A percentile compares a stretch with the other conserved stretches of the same genome.
Evolutionary conservation across 352 stramenopile species (phyloP).

Genomic region (Globisporangium lucens): DNA sequence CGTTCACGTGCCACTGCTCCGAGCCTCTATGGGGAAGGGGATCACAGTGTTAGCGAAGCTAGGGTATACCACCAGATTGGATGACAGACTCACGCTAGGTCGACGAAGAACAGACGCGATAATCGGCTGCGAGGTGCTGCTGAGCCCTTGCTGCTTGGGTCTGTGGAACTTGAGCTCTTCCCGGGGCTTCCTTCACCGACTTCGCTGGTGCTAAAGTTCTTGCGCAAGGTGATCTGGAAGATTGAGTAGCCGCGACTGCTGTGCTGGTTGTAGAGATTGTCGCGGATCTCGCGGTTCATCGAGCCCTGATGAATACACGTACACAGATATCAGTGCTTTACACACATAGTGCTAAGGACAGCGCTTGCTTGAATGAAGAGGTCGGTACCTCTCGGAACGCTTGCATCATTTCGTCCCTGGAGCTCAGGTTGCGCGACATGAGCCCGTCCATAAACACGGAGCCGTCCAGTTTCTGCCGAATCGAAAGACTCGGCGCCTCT

Average conservation of each 20-base stretch:
- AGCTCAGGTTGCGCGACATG: slow-evolving; percentile 48
- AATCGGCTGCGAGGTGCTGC: slow-evolving; percentile 33
- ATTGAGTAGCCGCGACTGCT: slow-evolving; percentile 68
- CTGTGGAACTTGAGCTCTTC: slow-evolving; percentile 2
- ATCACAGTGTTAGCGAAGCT: neutral
- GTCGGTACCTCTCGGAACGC: slow-evolving; percentile 54
- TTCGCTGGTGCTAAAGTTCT: slow-evolving; percentile 20
- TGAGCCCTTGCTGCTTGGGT: neutral
- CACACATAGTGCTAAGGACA: neutral
- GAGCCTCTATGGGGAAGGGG: slow-evolving; percentile 34
- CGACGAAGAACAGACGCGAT: slow-evolving; percentile 68
- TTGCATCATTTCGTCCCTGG: slow-evolving; percentile 44
- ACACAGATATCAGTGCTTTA: neutral
- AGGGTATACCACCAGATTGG: neutral
- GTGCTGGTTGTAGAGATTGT: slow-evolving; percentile 76
- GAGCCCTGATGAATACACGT: slow-evolving; percentile 35
- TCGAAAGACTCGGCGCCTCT: slow-evolving; percentile 45
- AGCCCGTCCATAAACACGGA: slow-evolving; percentile 71
- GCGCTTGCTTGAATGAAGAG: neutral
- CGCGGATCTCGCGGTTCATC: slow-evolving; percentile 58
- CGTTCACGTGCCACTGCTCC: slow-evolving; percentile 64
- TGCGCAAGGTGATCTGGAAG: slow-evolving; percentile 66
- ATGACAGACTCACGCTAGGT: slow-evolving; percentile 43
- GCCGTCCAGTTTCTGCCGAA: slow-evolving; percentile 65
- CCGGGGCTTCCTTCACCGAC: neutral